phyloP scores from a whole-genome alignment of 1,284 basidiomycete species.

The Agroathelia rolfsii region DNA sequence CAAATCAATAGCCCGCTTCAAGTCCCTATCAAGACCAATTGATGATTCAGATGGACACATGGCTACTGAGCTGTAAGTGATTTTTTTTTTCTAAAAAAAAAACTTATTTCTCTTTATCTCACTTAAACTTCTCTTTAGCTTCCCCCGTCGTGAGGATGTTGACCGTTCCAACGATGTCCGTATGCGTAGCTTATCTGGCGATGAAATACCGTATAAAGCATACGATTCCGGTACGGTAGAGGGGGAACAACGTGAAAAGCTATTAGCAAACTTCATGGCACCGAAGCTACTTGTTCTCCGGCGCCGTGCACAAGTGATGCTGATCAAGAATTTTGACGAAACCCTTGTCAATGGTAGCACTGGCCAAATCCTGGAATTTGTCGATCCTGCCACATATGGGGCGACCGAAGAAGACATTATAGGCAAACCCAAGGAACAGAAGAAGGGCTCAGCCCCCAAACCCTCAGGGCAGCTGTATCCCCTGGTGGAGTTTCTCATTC shows the following conservation, averaged over 20 bases:
- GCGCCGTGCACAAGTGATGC: constrained; percentile 44
- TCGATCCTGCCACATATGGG: constrained; percentile 19
- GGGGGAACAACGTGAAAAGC: constrained; percentile 43
- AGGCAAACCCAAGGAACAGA: constrained; percentile 25
- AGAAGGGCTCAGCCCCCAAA: no score
- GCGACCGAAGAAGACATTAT: constrained; percentile 21
- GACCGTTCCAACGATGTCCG: constrained; percentile 44
- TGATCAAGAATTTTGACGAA: constrained; percentile 76
- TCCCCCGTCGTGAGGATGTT: constrained; percentile 58
- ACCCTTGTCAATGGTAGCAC: constrained; percentile 70
- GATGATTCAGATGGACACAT: constrained; percentile 64
- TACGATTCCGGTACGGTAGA: constrained; percentile 51
- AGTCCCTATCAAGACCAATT: constrained; percentile 48
- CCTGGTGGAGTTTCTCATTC: constrained; percentile 68
- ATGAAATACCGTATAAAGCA: constrained; percentile 33
- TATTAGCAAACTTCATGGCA: constrained; percentile 71
- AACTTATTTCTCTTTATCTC: no score
- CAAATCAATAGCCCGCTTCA: constrained; percentile 46
- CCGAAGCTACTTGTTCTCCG: constrained; percentile 52
- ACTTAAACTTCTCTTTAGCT: no score
- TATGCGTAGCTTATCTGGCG: constrained; percentile 27
- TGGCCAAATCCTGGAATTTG: constrained; percentile 53
- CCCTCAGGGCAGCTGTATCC: constrained; percentile 48
- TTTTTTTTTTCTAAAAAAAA: constrained; percentile 10
- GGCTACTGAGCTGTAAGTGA: constrained; percentile 69